These are phyloP conservation scores for Coelastrella sp. DNA, from an alignment of 139 green algal genomes.

Conservation along the genomic window DNA sequence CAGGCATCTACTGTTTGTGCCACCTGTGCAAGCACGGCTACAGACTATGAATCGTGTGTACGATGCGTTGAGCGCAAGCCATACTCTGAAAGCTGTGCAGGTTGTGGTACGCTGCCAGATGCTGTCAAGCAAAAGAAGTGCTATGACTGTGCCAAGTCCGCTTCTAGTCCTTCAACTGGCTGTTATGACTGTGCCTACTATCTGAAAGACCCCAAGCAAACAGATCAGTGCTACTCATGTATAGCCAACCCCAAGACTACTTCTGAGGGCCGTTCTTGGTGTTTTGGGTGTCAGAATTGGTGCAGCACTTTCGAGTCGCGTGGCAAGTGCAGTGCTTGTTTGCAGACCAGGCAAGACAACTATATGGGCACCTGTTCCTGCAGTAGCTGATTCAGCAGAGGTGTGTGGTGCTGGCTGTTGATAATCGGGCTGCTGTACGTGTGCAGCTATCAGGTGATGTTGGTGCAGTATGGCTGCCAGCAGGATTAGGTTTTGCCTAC, in stretches of 20 bases:
- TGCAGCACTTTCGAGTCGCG: slow-evolving; percentile 4
- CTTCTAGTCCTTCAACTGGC: neutral
- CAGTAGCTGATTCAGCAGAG: too few species aligned
- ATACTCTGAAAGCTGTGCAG: neutral
- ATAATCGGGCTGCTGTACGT: too few species aligned
- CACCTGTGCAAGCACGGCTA: neutral
- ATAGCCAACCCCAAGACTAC: neutral
- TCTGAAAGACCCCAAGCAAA: neutral
- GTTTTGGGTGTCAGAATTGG: slow-evolving; percentile 30
- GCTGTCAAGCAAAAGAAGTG: neutral
- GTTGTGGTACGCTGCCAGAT: neutral
- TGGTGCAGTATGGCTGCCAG: too few species aligned
- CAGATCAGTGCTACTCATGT: neutral
- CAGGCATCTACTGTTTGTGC: neutral
- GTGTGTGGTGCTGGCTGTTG: too few species aligned
- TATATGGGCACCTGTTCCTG: slow-evolving; percentile 8
- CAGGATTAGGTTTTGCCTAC: too few species aligned
- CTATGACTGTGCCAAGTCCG: neutral
- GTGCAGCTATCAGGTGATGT: too few species aligned
- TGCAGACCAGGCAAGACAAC: neutral
- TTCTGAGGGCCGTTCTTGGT: slow-evolving; percentile 1
- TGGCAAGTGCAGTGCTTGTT: neutral
- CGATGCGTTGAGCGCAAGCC: slow-evolving; percentile 9
- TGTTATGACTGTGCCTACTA: slow-evolving; percentile 12
- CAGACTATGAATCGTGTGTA: slow-evolving; percentile 4